Percentiles rank a stretch among this genome's conserved stretches.
Conservation (phyloP, 2,329 filamentous ascomycete species). For the Macrophomina tecta region DNA sequence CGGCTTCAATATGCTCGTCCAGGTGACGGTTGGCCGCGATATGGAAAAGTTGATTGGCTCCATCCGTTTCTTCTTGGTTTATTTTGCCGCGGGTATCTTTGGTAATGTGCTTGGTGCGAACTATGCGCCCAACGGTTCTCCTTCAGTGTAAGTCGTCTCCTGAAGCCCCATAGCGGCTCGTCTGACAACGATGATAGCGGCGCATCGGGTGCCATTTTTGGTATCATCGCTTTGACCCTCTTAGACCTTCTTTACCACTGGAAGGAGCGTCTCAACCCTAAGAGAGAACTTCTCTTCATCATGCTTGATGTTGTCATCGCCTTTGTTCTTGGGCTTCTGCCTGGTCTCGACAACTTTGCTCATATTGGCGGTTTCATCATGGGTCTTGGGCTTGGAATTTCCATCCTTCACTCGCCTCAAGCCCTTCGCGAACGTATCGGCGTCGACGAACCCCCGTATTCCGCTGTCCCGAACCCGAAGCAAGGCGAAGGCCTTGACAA, state of each 20-base stretch:
- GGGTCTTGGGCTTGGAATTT: conserved; percentile 85
- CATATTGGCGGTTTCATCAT: conserved; percentile 96
- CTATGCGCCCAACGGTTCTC: conserved; percentile 80
- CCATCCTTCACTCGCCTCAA: conserved; percentile 86
- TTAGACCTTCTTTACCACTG: conserved; percentile 94
- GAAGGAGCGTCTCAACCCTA: conserved; percentile 76
- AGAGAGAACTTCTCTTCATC: conserved; percentile 87
- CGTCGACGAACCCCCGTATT: conserved; percentile 71
- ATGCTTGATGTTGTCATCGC: conserved; percentile 84
- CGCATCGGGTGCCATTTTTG: conserved; percentile 89
- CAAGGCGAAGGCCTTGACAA: conserved; percentile 56
- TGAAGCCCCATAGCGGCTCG: not conserved
- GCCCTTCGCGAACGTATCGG: conserved; percentile 76
- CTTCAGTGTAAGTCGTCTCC: conserved; percentile 56
- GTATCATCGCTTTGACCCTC: conserved; percentile 84
- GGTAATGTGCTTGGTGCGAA: conserved; percentile 95
- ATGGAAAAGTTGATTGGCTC: conserved; percentile 92
- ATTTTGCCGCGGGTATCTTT: conserved; percentile 90
- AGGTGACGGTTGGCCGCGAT: conserved; percentile 86
- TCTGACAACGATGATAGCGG: conserved; percentile 57
- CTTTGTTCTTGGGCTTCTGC: conserved; percentile 89
- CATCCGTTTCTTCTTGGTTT: conserved; percentile 86
- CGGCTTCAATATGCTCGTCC: conserved; percentile 90
- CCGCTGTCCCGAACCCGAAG: conserved; percentile 59
- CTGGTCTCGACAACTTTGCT: conserved; percentile 94